Conservation (phyloP, 768 basidiomycete species). For the Termitomyces sp. region DNA sequence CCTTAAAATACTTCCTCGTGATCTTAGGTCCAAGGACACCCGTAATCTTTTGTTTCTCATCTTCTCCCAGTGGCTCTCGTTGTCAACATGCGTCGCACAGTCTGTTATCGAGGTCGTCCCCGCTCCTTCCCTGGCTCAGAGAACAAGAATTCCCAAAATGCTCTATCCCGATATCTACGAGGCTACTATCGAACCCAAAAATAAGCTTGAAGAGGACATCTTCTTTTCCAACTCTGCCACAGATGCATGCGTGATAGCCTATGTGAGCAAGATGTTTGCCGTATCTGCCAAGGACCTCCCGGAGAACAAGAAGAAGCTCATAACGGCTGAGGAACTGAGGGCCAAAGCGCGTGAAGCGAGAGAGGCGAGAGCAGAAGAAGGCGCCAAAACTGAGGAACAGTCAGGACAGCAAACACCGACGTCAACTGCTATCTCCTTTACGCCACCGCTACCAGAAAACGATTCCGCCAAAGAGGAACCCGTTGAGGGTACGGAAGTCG, state of each 20-base stretch:
- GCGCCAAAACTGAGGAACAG: constrained; percentile 10
- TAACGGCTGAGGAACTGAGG: constrained; percentile 84
- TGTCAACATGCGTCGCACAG: constrained; percentile 91
- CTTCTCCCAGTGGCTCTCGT: constrained; percentile 93
- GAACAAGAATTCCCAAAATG: constrained; percentile 83
- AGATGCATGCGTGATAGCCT: constrained; percentile 67
- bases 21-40: constrained; percentile 88
- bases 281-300: constrained; percentile 78
- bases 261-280: constrained; percentile 99
- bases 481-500: constrained; percentile 48
- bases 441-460: constrained; percentile 6
- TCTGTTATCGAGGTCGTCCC: constrained; percentile 92
- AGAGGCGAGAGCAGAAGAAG: constrained; percentile 22
- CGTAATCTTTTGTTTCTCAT: constrained; percentile 79
- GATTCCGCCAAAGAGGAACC: constrained; percentile 13
- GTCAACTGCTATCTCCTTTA: constrained; percentile 9
- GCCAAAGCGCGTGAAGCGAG: constrained; percentile 52
- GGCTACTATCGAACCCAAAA: constrained; percentile 53
- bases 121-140: constrained; percentile 77
- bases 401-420: constrained; percentile 1
- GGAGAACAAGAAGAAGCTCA: constrained; percentile 69
- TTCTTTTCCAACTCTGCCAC: constrained; percentile 61
- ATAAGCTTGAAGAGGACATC: constrained; percentile 79
- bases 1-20: constrained; percentile 81
- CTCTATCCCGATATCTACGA: constrained; percentile 77